These are phyloP conservation scores for Citrullus amarus DNA, from an alignment of 306 rosid species.

Conservation along the genomic window DNA sequence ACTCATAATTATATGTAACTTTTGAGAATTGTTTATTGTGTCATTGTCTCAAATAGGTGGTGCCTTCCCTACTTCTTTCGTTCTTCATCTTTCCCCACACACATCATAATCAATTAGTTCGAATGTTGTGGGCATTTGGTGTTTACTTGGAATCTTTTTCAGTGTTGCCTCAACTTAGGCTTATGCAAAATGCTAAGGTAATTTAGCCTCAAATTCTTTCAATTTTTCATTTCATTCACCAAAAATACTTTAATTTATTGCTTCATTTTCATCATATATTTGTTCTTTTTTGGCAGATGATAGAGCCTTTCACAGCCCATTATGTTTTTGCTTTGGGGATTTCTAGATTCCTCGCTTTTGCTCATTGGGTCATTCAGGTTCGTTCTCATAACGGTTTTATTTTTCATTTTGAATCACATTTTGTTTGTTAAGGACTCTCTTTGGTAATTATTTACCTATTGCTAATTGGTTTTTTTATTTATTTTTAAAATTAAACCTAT, in stretches of 20 bases:
- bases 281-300: constrained; percentile 24
- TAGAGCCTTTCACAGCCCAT: constrained; percentile 75
- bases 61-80: constrained; percentile 40
- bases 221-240: background rate
- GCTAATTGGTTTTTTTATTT: too few relatives aligned
- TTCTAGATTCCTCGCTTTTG: constrained; percentile 59
- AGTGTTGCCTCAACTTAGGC: constrained; percentile 62
- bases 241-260: background rate
- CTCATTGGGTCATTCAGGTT: constrained; percentile 62
- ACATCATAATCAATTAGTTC: background rate
- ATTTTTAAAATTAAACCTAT: too few relatives aligned
- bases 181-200: constrained; percentile 81
- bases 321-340: constrained; percentile 79
- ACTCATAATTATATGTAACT: too few relatives aligned
- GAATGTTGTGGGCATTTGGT: constrained; percentile 49
- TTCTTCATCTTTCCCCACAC: constrained; percentile 30
- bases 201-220: background rate
- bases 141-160: constrained; percentile 57
- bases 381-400: too few relatives aligned
- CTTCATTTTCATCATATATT: background rate
- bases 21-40: background rate
- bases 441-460: too few relatives aligned
- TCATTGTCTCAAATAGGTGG: constrained; percentile 25
- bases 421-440: too few relatives aligned
- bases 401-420: too few relatives aligned